These are phyloP conservation scores for Apophysomyces ossiformis DNA, from an alignment of 371 early-diverging fungal species.

Conservation along the genomic window DNA sequence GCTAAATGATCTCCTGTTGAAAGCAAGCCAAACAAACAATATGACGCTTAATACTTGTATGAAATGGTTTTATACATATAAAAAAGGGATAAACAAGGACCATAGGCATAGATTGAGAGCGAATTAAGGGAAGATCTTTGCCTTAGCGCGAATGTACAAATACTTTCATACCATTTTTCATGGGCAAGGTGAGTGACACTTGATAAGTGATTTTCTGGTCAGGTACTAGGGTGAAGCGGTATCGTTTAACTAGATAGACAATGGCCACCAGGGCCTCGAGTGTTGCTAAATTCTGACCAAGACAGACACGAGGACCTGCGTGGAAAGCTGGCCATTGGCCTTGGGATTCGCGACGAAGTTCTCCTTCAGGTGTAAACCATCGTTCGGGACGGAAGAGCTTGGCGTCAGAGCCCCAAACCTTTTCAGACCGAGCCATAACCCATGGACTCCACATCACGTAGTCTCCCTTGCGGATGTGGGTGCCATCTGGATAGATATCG, in stretches of 20 bases:
- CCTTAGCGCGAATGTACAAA: slow-evolving; percentile 24
- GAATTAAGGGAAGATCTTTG: neutral
- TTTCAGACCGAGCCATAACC: slow-evolving; percentile 54
- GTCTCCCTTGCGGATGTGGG: slow-evolving; percentile 60
- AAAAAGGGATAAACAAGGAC: neutral
- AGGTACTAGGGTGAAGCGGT: slow-evolving; percentile 44
- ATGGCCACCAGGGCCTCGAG: slow-evolving; percentile 49
- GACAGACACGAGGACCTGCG: slow-evolving; percentile 74
- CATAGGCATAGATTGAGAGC: neutral
- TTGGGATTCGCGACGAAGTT: slow-evolving; percentile 42
- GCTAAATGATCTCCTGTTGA: no score
- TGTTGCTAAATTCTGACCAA: slow-evolving; percentile 55
- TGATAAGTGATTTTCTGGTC: slow-evolving; percentile 39
- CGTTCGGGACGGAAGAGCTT: slow-evolving; percentile 65
- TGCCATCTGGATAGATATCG: slow-evolving; percentile 74
- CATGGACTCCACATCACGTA: slow-evolving; percentile 57
- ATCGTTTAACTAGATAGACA: slow-evolving; percentile 40
- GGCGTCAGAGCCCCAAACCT: slow-evolving; percentile 67
- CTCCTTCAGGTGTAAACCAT: slow-evolving; percentile 54
- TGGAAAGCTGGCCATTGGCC: slow-evolving; percentile 63
- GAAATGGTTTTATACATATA: neutral
- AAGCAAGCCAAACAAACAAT: no score
- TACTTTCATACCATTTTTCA: slow-evolving; percentile 50
- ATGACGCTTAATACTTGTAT: no score
- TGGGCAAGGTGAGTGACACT: slow-evolving; percentile 50